Percentiles rank a stretch among this genome's conserved stretches.
phyloP scores from a whole-genome alignment of 495 filamentous ascomycete species.

The Aspergillus sparsus region DNA sequence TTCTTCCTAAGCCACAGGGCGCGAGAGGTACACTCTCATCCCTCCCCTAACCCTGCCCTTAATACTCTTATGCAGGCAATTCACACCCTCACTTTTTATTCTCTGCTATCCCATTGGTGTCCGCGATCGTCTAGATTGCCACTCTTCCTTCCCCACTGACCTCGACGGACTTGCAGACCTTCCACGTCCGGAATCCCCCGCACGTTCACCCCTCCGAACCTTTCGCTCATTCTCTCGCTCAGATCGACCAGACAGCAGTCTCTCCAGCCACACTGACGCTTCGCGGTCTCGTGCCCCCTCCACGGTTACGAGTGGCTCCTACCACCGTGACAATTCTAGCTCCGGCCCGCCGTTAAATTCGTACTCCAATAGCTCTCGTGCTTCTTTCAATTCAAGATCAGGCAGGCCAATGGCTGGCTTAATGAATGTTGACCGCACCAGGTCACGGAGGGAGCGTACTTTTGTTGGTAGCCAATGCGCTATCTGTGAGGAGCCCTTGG shows the following conservation, averaged over 20 bases:
- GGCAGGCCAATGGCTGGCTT: constrained; percentile 67
- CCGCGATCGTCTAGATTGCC: constrained; percentile 9
- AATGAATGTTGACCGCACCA: constrained; percentile 74
- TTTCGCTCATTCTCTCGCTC: constrained; percentile 37
- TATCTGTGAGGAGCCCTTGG: constrained; percentile 94
- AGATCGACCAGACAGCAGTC: constrained; percentile 36
- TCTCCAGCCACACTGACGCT: constrained; percentile 32
- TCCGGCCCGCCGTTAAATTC: constrained; percentile 22
- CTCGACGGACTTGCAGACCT: constrained; percentile 29
- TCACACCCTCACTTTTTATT: constrained; percentile 10
- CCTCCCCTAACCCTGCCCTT: constrained; percentile 6
- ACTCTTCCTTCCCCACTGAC: constrained; percentile 25
- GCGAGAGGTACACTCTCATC: constrained; percentile 2
- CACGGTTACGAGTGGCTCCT: constrained; percentile 24
- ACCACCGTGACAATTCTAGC: constrained; percentile 25
- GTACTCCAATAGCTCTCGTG: constrained; percentile 40
- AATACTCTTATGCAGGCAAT: constrained; percentile 22
- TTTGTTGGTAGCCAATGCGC: constrained; percentile 94
- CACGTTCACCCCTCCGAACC: constrained; percentile 35
- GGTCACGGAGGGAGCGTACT: constrained; percentile 85
- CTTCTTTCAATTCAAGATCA: constrained; percentile 51
- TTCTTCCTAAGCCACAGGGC: constrained; percentile 19
- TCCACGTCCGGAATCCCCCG: constrained; percentile 36
- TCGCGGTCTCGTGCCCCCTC: constrained; percentile 35
- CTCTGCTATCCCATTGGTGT: constrained; percentile 21